Evolutionary conservation across 768 basidiomycete species (phyloP), one percentile per base, ranked within the genome.

Genomic region (Mycena haematopus): DNA sequence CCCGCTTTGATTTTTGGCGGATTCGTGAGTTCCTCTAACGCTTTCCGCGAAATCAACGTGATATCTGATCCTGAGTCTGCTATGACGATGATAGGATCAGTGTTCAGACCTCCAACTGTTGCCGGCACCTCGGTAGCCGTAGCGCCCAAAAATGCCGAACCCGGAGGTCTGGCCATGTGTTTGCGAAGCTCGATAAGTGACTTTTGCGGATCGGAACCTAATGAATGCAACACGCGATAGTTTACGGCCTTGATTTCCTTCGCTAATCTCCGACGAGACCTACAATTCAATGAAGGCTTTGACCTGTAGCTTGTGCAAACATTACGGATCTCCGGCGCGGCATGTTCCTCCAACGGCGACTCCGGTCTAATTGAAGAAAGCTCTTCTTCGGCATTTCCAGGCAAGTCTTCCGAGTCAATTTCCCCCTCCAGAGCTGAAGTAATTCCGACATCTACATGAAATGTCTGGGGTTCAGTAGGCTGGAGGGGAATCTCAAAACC

Each of bases 31-130:
- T 19, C 25, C 3, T 36, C 35, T 1, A 57, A 10, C 1, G 46
- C 24, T 17, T 47, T 49, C 9, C 11, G 33, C 0, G 56, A 57
- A 11, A 57, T 77, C 7, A 76, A 59, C 2, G 78, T 77, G n/a
- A 77, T 79, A 54, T 78, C 75, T 0, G 77, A 72, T 11, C 56
- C 56, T 1, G 56, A 19, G 13, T 57, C 56, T 3, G 36, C 24
- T 2, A 57, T 57, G 3, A 57, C 35, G 22, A 6, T 35, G 3
- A 56, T 25, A 0, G 45, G 45, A 17, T 57, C 56, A 17, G 17
- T 17, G 7, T 47, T 24, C 3, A 57, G 11, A 0, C 56, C 46
- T 8, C 14, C 14, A 1, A 57, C 35, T 0, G 56, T 57, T 1
- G 56, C 56, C 0, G 17, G 17, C 0, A 45, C 33, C 7, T 57